Conservation (phyloP, 2,329 filamentous ascomycete species). For the Penicillium frequentans region DNA sequence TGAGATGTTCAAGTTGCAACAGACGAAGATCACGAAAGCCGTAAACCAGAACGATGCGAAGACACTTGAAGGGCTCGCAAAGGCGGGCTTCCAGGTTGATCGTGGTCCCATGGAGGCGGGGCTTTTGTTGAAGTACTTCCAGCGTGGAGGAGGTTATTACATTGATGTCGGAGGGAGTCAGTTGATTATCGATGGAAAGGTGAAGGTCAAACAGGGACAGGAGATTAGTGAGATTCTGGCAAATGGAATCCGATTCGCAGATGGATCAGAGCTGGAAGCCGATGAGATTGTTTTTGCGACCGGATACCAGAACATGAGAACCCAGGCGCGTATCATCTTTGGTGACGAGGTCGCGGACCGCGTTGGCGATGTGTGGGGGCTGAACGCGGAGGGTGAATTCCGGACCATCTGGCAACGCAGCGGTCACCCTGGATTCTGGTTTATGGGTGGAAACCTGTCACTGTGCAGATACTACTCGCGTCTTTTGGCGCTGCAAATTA, state of each 20-base stretch:
- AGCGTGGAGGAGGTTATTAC: conserved; percentile 68
- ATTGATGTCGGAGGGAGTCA: conserved; percentile 66
- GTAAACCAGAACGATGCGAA: conserved; percentile 37
- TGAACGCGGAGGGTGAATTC: conserved; percentile 57
- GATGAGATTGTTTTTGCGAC: conserved; percentile 64
- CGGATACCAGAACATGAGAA: conserved; percentile 68
- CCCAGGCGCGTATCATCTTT: conserved; percentile 60
- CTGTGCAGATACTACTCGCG: conserved; percentile 63
- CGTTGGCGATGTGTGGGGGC: conserved; percentile 62
- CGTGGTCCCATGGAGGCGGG: conserved; percentile 58
- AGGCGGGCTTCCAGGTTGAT: conserved; percentile 63
- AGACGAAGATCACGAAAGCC: conserved; percentile 47
- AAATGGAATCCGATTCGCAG: conserved; percentile 52
- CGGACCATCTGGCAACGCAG: conserved; percentile 61
- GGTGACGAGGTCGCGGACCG: conserved; percentile 62
- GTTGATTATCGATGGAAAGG: conserved; percentile 63
- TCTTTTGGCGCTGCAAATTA: conserved; percentile 52
- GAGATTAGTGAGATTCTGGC: conserved; percentile 57
- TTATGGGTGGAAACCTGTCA: conserved; percentile 65
- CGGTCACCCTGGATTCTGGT: conserved; percentile 67
- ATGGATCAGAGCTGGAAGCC: conserved; percentile 60
- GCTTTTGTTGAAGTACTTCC: conserved; percentile 63
- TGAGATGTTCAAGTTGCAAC: conserved; percentile 60
- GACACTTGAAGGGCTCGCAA: conserved; percentile 48
- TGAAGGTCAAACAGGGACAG: conserved; percentile 64